Evolutionary conservation across 2,329 filamentous ascomycete genomes (phyloP).

Genomic region (Ophiosphaerella narmari): DNA sequence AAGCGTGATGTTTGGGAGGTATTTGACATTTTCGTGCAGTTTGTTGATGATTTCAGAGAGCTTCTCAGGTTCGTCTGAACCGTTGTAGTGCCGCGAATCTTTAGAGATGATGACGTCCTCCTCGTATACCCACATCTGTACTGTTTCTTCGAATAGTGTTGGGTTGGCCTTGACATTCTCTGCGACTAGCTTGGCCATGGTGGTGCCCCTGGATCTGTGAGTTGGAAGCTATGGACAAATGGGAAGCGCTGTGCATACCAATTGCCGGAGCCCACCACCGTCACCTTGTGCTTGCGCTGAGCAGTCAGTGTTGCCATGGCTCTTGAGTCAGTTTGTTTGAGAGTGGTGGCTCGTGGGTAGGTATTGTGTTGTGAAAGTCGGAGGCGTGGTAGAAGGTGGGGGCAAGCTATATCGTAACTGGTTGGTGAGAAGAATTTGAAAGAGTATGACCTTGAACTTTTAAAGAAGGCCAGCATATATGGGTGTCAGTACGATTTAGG

Average conservation of each 20-base stretch:
- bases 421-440: slow-evolving; percentile 11
- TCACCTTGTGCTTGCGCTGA: slow-evolving; percentile 85
- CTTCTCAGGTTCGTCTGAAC: slow-evolving; percentile 72
- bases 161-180: slow-evolving; percentile 83
- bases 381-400: slow-evolving; percentile 12
- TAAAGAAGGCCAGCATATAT: slow-evolving; percentile 33
- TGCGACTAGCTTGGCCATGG: slow-evolving; percentile 94
- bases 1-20: slow-evolving; percentile 85
- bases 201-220: slow-evolving; percentile 74
- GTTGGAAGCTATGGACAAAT: background rate
- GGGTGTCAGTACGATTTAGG: slow-evolving; percentile 13
- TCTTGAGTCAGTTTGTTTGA: slow-evolving; percentile 10
- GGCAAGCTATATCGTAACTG: slow-evolving; percentile 27
- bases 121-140: slow-evolving; percentile 99
- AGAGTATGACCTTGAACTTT: slow-evolving; percentile 13
- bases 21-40: slow-evolving; percentile 96
- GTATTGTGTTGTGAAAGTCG: slow-evolving; percentile 9
- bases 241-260: slow-evolving; percentile 63
- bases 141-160: slow-evolving; percentile 81
- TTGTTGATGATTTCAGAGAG: slow-evolving; percentile 90
- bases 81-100: slow-evolving; percentile 74
- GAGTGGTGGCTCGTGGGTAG: slow-evolving; percentile 5
- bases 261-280: slow-evolving; percentile 93
- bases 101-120: slow-evolving; percentile 79
- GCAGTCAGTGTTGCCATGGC: slow-evolving; percentile 56